Conservation (phyloP, 2,329 filamentous ascomycete genomes). For the Nannizziopsis barbatae region DNA sequence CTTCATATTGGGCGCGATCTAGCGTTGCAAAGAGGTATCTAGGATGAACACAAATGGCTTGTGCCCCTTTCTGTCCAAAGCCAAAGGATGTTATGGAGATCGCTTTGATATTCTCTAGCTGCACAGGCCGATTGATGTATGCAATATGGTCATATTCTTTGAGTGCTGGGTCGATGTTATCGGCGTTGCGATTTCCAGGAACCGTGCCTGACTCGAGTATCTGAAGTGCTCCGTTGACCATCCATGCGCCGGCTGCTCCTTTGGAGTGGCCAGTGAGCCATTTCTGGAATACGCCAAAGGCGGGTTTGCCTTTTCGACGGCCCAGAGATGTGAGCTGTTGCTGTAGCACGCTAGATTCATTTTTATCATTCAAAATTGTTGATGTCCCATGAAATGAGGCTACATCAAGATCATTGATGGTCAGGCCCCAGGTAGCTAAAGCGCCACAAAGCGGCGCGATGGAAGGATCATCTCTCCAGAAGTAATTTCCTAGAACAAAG, state of each 20-base stretch:
- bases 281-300: constrained; percentile 30
- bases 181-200: constrained; percentile 31
- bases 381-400: constrained; percentile 35
- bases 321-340: constrained; percentile 29
- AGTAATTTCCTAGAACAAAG: constrained; percentile 22
- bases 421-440: constrained; percentile 29
- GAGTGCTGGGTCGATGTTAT: constrained; percentile 28
- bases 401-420: constrained; percentile 31
- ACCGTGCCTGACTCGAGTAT: constrained; percentile 25
- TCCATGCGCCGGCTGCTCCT: constrained; percentile 29
- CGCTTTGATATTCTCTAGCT: constrained; percentile 24
- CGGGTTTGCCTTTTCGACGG: constrained; percentile 25
- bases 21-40: constrained; percentile 21
- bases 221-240: constrained; percentile 32
- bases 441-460: constrained; percentile 30
- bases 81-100: constrained; percentile 36
- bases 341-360: constrained; percentile 30
- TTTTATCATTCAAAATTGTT: constrained; percentile 32
- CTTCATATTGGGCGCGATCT: neutral
- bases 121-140: constrained; percentile 24
- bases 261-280: constrained; percentile 32
- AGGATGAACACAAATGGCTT: constrained; percentile 29
- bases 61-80: constrained; percentile 37
- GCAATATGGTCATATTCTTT: constrained; percentile 25
- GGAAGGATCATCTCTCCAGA: constrained; percentile 20